Base-by-base conservation (phyloP, 192 early-diverging fungal species). In the Spinellus fusiger region DNA sequence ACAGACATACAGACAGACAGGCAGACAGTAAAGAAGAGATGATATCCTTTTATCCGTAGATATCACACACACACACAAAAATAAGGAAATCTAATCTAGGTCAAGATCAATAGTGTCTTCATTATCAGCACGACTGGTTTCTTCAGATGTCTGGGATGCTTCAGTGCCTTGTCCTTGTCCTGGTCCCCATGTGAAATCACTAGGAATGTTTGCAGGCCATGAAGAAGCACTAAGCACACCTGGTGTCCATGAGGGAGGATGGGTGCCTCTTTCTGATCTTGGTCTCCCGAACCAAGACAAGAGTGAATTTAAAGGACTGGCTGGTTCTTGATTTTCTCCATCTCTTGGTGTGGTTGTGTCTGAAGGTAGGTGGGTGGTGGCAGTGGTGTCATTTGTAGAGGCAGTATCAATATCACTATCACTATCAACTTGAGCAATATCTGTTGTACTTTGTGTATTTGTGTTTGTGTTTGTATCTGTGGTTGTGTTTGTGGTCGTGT, bases 101-200 rank as follows among this genome's bases (percentile, higher is more conserved):
- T 44, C 40, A 44, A 18, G 40, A 44, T 44, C 40, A 3, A 10
- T 2, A 44, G 13, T 12, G 10, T 44, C 40, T 44, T 44, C 15
- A 18, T 3, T 44, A 18, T 44, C 40, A 44, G 40, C 13, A 44
- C 10, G 13, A 44, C 15, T 10, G 20, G 49, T 10, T 13, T 40
- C 38, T 12, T 40, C 15, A 44, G 18, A n/a, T 12, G 40, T 44
- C 18, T n/a, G 13, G 40, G 40, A 12, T 10, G 40, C 10, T 44
- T 44, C 15, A 44, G n/a, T n/a, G 7, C 6, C 5, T 9, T 12
- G 27, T 22, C 55, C 32, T 26, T 32, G 8, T 15, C 56, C 56
- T 40, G 56, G 56, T 27, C 64, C 64, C 64, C 64, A 66, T 8
- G 49, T 38, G 27, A 66, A 66, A 10, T 55, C 29, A 31, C 64